Percentiles rank a stretch among this genome's conserved stretches.
Conservation (phyloP, 495 filamentous ascomycete genomes). For the Astrothelium subdiscretum region DNA sequence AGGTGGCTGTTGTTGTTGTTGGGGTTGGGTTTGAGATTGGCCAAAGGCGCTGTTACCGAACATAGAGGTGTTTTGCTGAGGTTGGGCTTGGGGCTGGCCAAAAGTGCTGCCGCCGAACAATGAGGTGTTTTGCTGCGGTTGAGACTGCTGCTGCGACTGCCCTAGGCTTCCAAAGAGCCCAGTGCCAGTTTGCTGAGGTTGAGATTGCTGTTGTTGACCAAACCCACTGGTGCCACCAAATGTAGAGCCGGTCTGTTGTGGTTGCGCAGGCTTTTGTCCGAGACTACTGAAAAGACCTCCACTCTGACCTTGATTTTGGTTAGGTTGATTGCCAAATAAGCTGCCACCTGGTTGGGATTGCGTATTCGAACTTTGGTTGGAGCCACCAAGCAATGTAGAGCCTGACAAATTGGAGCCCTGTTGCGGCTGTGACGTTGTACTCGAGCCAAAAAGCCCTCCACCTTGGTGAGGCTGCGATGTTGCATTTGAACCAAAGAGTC, state of each 20-base stretch:
- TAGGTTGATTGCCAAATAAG: conserved; percentile 28
- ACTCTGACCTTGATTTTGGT: conserved; percentile 20
- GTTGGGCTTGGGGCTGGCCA: not conserved
- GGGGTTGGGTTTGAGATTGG: conserved; percentile 7
- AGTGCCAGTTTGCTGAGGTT: conserved; percentile 26
- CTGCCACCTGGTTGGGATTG: conserved; percentile 24
- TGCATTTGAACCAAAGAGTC: conserved; percentile 34
- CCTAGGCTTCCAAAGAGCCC: conserved; percentile 28
- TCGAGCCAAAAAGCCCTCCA: conserved; percentile 43
- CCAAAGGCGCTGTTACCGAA: conserved; percentile 14
- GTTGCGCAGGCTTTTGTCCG: conserved; percentile 9
- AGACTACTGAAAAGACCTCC: conserved; percentile 29
- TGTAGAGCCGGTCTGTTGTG: conserved; percentile 19
- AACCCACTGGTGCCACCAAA: conserved; percentile 22
- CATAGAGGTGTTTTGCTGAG: conserved; percentile 14
- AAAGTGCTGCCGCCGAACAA: conserved; percentile 4
- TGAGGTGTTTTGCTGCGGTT: conserved; percentile 12
- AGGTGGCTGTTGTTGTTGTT: conserved; percentile 7
- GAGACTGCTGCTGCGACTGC: conserved; percentile 25
- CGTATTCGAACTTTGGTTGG: conserved; percentile 4
- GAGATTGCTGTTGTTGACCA: conserved; percentile 19
- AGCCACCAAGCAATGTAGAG: conserved; percentile 9
- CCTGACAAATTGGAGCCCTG: conserved; percentile 32
- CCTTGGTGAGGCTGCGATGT: conserved; percentile 15
- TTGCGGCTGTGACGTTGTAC: conserved; percentile 34